Evolutionary conservation across 2,329 filamentous ascomycete species (phyloP).

Genomic region (Lasiodiplodia sp.): DNA sequence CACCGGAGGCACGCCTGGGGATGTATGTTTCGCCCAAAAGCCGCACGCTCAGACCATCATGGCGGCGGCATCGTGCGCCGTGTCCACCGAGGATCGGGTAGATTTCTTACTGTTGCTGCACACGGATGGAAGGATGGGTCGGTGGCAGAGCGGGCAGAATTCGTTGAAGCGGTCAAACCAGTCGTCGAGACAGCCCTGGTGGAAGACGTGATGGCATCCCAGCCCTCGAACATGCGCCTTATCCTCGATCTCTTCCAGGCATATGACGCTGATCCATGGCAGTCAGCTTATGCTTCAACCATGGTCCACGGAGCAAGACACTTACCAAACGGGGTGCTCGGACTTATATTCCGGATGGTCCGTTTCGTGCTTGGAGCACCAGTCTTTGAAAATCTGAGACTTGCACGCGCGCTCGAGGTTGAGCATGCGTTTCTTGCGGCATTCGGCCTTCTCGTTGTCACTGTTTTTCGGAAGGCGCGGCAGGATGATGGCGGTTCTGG

Average conservation of each 20-base stretch:
- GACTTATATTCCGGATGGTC: constrained; percentile 29
- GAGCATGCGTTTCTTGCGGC: constrained; percentile 40
- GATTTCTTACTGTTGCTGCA: constrained; percentile 13
- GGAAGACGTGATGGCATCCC: constrained; percentile 47
- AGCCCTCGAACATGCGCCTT: constrained; percentile 45
- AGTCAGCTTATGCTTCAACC: constrained; percentile 8
- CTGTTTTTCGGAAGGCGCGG: constrained; percentile 30
- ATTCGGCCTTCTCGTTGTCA: constrained; percentile 36
- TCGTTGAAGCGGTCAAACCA: constrained; percentile 49
- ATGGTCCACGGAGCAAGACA: neutral
- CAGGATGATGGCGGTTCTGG: constrained; percentile 25
- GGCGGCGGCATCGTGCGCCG: constrained; percentile 18
- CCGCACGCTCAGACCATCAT: constrained; percentile 27
- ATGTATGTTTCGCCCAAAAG: neutral
- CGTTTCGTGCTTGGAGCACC: constrained; percentile 34
- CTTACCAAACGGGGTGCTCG: constrained; percentile 28
- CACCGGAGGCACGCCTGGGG: neutral
- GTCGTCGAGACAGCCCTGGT: constrained; percentile 46
- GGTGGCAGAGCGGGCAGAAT: constrained; percentile 48
- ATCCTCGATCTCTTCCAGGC: constrained; percentile 45
- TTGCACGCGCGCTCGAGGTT: constrained; percentile 43
- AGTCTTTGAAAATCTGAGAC: constrained; percentile 43
- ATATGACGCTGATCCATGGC: constrained; percentile 42
- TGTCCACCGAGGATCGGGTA: constrained; percentile 16
- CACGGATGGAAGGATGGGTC: constrained; percentile 42